Evolutionary conservation across 139 green algal genomes (phyloP).

Genomic region (Yamagishiella unicocca): DNA sequence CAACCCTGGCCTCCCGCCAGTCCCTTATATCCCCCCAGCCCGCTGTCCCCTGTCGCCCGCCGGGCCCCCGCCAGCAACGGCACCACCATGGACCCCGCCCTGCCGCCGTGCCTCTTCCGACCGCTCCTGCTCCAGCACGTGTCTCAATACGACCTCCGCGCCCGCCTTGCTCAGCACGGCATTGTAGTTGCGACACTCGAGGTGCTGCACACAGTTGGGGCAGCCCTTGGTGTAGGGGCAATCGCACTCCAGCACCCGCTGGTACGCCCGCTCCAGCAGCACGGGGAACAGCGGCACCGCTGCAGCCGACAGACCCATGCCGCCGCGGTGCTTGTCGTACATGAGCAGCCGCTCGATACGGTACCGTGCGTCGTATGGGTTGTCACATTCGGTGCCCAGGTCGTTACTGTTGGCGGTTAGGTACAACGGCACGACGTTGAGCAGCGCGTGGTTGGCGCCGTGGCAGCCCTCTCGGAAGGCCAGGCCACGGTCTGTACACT

Average conservation of each 20-base stretch:
- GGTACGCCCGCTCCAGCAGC: slow-evolving; percentile 79
- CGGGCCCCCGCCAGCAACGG: too few relatives aligned
- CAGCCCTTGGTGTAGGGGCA: slow-evolving; percentile 83
- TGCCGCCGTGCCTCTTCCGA: too few relatives aligned
- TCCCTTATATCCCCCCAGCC: too few relatives aligned
- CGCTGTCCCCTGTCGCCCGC: too few relatives aligned
- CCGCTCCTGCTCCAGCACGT: slow-evolving; percentile 43
- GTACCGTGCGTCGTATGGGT: slow-evolving; percentile 83
- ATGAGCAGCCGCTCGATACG: slow-evolving; percentile 91
- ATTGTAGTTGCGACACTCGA: slow-evolving; percentile 92
- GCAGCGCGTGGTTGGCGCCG: slow-evolving; percentile 89
- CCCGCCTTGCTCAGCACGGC: slow-evolving; percentile 61
- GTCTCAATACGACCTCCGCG: slow-evolving; percentile 53
- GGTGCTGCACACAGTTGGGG: slow-evolving; percentile 90
- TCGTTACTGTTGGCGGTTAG: slow-evolving; percentile 72
- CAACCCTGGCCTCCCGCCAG: too few relatives aligned
- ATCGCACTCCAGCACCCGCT: slow-evolving; percentile 79
- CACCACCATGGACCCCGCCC: too few relatives aligned
- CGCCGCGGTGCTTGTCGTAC: slow-evolving; percentile 92
- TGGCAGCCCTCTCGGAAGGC: slow-evolving; percentile 87
- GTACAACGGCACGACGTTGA: slow-evolving; percentile 91
- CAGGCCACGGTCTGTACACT: slow-evolving; percentile 59
- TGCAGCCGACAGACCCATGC: slow-evolving; percentile 85
- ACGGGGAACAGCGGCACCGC: slow-evolving; percentile 73
- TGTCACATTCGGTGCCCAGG: slow-evolving; percentile 78